Evolutionary conservation across 2,329 filamentous ascomycete genomes (phyloP), one percentile per base, ranked within the genome.

Genomic region (Fusarium newnesense): DNA sequence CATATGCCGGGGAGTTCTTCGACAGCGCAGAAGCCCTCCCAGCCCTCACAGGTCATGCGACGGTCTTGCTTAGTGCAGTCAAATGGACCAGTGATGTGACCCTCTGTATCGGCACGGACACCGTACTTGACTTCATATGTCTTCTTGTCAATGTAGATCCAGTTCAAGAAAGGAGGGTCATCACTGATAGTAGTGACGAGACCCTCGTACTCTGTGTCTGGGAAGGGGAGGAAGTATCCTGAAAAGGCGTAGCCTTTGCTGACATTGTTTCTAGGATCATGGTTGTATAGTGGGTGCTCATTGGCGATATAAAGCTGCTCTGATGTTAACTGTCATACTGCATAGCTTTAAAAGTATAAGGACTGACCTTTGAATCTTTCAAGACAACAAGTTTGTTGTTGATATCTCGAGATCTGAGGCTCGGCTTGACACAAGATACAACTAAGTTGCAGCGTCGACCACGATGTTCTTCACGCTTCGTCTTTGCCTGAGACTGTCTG

Each of bases 191-290:
- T 86, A 53, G 83, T 86, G 34, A 87, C 85, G 5, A 87, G 78
- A 8, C 85, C 85, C 42, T 85, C 82, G 47, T 84, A 82, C 32
- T 79, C 66, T n/a, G 82, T 71, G n/a, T 88, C 88, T 7, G 88
- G 88, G 70, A 89, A 90, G 4, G 88, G 87, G 28, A 90, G 80
- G 71, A 85, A 90, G 74, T 90, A 90, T 32, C 88, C 88, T 7
- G 86, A 83, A 74, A 88, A 90, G 0, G 85, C 84, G 75, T 90
- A 87, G 7, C 86, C 81, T 16, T 83, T 86, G 59, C 86, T 87
- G 26, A 88, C 83, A 70, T 86, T 87, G 40, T 78, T 74, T 65
- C 72, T 71, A 19, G 74, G 42, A 19, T 77, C 75, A 46, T 75
- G 70, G 21, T 77, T 76, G 30, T 78, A 76, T 18, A 77, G 44